A percentile compares a stretch with the other conserved stretches of the same genome.
Evolutionary conservation across 495 filamentous ascomycete species (phyloP).

Genomic region (Neurospora cerealis): DNA sequence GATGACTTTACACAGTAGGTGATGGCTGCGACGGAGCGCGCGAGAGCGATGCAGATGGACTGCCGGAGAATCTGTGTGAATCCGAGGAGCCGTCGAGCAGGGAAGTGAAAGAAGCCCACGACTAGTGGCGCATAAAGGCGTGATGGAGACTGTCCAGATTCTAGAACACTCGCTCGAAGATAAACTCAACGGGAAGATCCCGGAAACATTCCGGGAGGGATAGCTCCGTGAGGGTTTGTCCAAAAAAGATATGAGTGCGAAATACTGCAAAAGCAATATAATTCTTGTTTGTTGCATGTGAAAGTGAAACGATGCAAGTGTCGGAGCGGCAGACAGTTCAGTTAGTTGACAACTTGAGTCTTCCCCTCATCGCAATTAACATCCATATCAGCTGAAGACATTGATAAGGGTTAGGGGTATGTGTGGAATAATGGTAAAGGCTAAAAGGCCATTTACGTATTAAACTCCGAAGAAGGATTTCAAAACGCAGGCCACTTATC

Average conservation of each 20-base stretch:
- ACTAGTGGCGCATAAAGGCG: background rate
- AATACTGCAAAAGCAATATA: background rate
- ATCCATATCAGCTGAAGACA: background rate
- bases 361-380: background rate
- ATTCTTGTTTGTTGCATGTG: background rate
- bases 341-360: background rate
- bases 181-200: background rate
- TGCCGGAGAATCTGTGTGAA: background rate
- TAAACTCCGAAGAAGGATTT: background rate
- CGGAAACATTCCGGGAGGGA: background rate
- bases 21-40: too few relatives aligned
- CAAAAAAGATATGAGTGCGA: background rate
- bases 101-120: background rate
- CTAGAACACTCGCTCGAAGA: background rate
- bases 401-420: background rate
- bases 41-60: background rate
- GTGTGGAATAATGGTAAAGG: background rate
- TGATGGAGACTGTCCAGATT: background rate
- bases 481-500: background rate
- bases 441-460: background rate
- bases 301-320: background rate
- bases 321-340: background rate
- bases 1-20: too few relatives aligned
- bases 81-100: background rate
- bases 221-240: background rate